Percentiles rank a stretch among this genome's conserved stretches.
These are phyloP conservation scores for Fusarium armeniacum DNA, from an alignment of 2,329 filamentous ascomycete species.

Conservation along the genomic window DNA sequence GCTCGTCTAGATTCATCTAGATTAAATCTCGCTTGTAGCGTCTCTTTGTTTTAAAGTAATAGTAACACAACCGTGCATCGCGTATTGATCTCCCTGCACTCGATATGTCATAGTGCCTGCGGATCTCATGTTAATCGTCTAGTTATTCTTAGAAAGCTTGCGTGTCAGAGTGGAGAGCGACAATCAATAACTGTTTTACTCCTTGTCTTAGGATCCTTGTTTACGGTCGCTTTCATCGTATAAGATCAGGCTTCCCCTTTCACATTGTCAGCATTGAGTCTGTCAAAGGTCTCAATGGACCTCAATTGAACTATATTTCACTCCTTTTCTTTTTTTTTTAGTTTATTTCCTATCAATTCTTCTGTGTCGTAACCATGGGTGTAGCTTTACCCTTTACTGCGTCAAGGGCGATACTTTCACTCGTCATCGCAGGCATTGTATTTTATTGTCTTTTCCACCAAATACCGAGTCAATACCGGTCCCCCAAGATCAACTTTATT, in stretches of 20 bases:
- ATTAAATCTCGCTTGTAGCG: neutral
- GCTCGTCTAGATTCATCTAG: neutral
- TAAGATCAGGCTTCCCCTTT: constrained; percentile 29
- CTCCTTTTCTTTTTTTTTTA: constrained; percentile 15
- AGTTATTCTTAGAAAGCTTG: constrained; percentile 42
- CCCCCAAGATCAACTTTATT: constrained; percentile 33
- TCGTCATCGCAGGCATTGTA: constrained; percentile 35
- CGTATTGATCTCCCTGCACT: constrained; percentile 19
- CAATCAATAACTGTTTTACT: constrained; percentile 29
- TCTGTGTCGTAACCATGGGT: constrained; percentile 33
- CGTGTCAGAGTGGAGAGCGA: constrained; percentile 29
- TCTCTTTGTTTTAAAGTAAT: constrained; percentile 1
- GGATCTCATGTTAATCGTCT: constrained; percentile 23
- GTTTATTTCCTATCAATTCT: neutral
- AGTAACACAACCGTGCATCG: constrained; percentile 28
- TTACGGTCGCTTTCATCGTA: constrained; percentile 21
- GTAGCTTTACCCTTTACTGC: constrained; percentile 43
- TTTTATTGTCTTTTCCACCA: constrained; percentile 37
- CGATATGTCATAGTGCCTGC: constrained; percentile 23
- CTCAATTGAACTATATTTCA: constrained; percentile 14
- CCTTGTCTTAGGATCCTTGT: constrained; percentile 33
- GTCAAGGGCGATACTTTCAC: constrained; percentile 33
- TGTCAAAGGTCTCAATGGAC: constrained; percentile 27
- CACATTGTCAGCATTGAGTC: constrained; percentile 1
- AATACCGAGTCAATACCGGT: constrained; percentile 16